Evolutionary conservation across 345 rosid genomes (phyloP).

Genomic region (Geranium brycei): DNA sequence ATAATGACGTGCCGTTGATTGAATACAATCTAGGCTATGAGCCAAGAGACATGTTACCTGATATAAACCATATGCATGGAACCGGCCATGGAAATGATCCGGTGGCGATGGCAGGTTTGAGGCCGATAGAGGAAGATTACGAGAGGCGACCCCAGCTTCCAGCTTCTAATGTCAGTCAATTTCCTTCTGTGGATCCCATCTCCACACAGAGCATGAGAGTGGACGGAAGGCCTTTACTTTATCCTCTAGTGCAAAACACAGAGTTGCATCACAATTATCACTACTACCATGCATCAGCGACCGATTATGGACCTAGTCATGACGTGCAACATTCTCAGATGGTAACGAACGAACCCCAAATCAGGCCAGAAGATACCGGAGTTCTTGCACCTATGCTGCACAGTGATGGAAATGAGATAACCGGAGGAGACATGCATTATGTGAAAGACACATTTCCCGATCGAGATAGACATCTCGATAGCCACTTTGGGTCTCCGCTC

Average conservation of each 20-base stretch:
- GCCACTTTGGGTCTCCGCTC: slow-evolving; percentile 44
- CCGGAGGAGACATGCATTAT: slow-evolving; percentile 26
- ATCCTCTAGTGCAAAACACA: slow-evolving; percentile 33
- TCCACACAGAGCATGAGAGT: slow-evolving; percentile 34
- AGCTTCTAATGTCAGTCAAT: slow-evolving; percentile 28
- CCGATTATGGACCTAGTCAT: slow-evolving; percentile 30
- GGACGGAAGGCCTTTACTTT: slow-evolving; percentile 45
- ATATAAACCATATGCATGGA: slow-evolving; percentile 36
- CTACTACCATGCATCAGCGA: slow-evolving; percentile 29
- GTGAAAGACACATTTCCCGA: slow-evolving; percentile 36
- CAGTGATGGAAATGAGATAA: slow-evolving; percentile 28
- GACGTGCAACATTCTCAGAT: slow-evolving; percentile 32
- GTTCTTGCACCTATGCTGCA: slow-evolving; percentile 19
- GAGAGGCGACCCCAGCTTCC: slow-evolving; percentile 16
- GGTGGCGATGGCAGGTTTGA: slow-evolving; percentile 16
- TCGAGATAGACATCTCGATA: slow-evolving; percentile 47
- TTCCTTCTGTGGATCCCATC: slow-evolving; percentile 30
- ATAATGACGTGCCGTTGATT: no score
- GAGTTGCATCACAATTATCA: slow-evolving; percentile 32
- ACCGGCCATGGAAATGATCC: slow-evolving; percentile 24
- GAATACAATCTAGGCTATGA: slow-evolving; percentile 13
- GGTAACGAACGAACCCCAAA: slow-evolving; percentile 22
- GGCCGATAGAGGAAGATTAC: background rate
- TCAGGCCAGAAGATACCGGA: slow-evolving; percentile 26
- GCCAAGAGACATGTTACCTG: slow-evolving; percentile 35